Percentiles rank a stretch among this genome's conserved stretches.
These are phyloP conservation scores for Fraxinus ornus DNA, from an alignment of 305 asterid species.

Conservation along the genomic window DNA sequence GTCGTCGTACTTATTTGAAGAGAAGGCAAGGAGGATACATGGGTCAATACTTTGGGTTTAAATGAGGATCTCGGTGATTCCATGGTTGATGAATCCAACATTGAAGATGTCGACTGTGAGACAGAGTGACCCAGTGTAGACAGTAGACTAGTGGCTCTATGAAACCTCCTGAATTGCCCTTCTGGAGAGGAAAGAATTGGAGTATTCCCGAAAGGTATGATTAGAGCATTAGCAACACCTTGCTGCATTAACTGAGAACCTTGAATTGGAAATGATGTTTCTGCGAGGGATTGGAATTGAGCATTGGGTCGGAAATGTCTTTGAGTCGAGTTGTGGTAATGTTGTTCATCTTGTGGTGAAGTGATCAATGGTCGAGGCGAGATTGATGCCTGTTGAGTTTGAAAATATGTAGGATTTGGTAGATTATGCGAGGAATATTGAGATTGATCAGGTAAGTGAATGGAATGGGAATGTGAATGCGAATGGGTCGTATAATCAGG, in stretches of 20 bases:
- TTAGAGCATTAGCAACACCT: slow-evolving; percentile 12
- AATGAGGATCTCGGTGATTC: slow-evolving; percentile 34
- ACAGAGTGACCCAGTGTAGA: slow-evolving; percentile 5
- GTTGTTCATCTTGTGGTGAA: background rate
- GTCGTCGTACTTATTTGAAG: slow-evolving; percentile 1
- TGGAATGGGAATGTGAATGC: background rate
- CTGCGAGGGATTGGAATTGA: slow-evolving; percentile 11
- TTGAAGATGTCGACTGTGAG: slow-evolving; percentile 24
- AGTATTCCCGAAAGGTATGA: slow-evolving; percentile 24
- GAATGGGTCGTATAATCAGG: background rate
- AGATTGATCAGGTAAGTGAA: slow-evolving; percentile 2
- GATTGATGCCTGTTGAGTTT: background rate
- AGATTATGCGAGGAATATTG: slow-evolving; percentile 10
- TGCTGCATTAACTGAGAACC: slow-evolving; percentile 7
- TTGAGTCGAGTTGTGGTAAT: background rate
- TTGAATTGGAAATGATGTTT: slow-evolving; percentile 11
- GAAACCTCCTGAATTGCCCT: slow-evolving; percentile 23
- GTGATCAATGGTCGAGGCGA: slow-evolving; percentile 16
- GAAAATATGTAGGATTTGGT: background rate
- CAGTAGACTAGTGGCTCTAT: slow-evolving; percentile 15
- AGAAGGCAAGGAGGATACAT: background rate
- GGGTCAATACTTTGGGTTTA: slow-evolving; percentile 17
- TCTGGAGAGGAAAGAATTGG: slow-evolving; percentile 31
- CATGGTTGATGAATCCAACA: slow-evolving; percentile 9
- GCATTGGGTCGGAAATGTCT: background rate